Conservation (phyloP, 495 filamentous ascomycete species). For the Penicillium lagena region DNA sequence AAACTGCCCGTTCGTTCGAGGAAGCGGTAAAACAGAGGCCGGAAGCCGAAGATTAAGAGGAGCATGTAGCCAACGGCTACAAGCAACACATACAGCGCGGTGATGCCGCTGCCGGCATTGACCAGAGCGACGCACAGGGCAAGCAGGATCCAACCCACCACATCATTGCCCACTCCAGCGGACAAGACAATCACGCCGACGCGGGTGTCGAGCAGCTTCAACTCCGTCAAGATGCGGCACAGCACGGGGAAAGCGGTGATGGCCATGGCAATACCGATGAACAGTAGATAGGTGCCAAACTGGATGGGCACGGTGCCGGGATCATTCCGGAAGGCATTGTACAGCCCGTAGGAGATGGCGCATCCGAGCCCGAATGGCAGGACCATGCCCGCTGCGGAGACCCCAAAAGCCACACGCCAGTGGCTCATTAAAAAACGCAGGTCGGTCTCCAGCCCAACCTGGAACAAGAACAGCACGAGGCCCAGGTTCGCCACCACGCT, state of each 20-base stretch:
- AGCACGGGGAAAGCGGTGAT: conserved; percentile 97
- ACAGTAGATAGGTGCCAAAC: conserved; percentile 83
- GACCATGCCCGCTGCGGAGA: conserved; percentile 80
- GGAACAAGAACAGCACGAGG: conserved; percentile 83
- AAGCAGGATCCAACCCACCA: conserved; percentile 89
- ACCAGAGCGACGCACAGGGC: conserved; percentile 92
- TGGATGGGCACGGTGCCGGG: conserved; percentile 52
- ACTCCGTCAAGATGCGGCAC: conserved; percentile 88
- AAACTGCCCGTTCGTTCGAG: conserved; percentile 69
- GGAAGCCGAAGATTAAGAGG: conserved; percentile 68
- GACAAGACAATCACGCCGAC: conserved; percentile 90
- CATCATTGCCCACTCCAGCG: conserved; percentile 93
- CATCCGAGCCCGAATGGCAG: conserved; percentile 65
- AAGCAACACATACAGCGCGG: conserved; percentile 82
- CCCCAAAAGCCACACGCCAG: conserved; percentile 77
- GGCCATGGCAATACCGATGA: conserved; percentile 89
- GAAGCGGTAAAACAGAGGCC: conserved; percentile 71
- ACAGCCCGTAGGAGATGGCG: conserved; percentile 82
- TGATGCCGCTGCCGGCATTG: conserved; percentile 77
- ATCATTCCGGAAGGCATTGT: conserved; percentile 68
- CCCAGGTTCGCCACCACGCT: conserved; percentile 85
- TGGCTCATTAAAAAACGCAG: conserved; percentile 77
- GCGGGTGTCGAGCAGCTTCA: conserved; percentile 76
- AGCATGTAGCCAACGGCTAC: conserved; percentile 69
- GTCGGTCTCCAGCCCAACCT: conserved; percentile 91